Conservation (phyloP, 306 rosid species). For the Cicer bijugum region DNA sequence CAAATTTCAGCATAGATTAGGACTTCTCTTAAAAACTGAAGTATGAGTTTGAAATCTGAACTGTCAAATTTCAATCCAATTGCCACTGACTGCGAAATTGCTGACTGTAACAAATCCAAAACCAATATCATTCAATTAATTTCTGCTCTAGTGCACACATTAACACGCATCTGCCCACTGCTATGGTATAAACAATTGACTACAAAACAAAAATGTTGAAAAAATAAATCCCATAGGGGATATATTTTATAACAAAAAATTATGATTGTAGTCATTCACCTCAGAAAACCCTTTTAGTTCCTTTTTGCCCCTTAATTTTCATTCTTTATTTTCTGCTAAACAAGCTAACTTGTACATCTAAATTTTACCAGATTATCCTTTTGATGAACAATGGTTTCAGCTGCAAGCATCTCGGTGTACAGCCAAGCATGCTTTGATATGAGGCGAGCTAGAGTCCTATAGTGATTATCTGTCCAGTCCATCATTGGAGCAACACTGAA, state of each 20-base stretch:
- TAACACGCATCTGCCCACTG: neutral
- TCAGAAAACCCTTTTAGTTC: slow-evolving; percentile 9
- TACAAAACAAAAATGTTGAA: neutral
- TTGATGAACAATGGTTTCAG: slow-evolving; percentile 87
- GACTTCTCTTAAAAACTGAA: too few species aligned
- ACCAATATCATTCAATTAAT: neutral
- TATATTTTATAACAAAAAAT: slow-evolving; percentile 9
- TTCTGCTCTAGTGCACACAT: slow-evolving; percentile 13
- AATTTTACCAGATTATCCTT: slow-evolving; percentile 80
- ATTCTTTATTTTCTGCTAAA: slow-evolving; percentile 15
- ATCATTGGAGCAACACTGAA: slow-evolving; percentile 96
- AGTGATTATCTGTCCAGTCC: slow-evolving; percentile 95
- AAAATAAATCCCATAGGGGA: neutral
- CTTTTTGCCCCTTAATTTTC: neutral
- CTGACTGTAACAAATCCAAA: too few species aligned
- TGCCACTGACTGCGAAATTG: too few species aligned
- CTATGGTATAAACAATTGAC: slow-evolving; percentile 1
- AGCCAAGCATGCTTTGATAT: slow-evolving; percentile 94
- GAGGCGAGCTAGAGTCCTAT: slow-evolving; percentile 85
- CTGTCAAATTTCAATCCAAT: too few species aligned
- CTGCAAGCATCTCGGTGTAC: slow-evolving; percentile 92
- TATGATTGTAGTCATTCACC: slow-evolving; percentile 22
- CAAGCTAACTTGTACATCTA: slow-evolving; percentile 27
- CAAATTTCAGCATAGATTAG: too few species aligned
- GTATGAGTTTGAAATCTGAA: too few species aligned